These are phyloP conservation scores for Phallus indusiatus DNA, from an alignment of 768 basidiomycete species.

Conservation along the genomic window DNA sequence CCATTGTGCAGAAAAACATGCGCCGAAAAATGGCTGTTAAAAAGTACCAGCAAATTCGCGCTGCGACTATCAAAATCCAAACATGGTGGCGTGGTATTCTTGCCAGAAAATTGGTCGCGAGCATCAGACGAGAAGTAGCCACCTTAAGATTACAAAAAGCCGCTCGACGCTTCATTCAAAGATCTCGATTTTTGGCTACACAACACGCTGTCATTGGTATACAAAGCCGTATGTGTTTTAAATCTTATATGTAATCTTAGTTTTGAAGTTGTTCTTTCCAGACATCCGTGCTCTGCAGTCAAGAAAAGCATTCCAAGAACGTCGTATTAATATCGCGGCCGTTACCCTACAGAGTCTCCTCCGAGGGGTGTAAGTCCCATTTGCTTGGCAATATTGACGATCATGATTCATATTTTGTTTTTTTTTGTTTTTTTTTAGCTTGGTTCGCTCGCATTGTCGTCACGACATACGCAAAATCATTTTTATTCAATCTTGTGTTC, in stretches of 20 bases:
- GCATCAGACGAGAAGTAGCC: slow-evolving; percentile 62
- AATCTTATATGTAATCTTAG: neutral
- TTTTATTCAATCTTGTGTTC: slow-evolving; percentile 84
- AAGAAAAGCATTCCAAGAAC: slow-evolving; percentile 47
- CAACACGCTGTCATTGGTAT: slow-evolving; percentile 56
- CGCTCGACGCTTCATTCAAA: slow-evolving; percentile 62
- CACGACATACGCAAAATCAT: slow-evolving; percentile 64
- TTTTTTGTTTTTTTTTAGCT: too few species aligned
- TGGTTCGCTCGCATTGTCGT: slow-evolving; percentile 43
- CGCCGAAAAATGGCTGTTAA: slow-evolving; percentile 77
- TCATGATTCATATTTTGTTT: slow-evolving; percentile 3
- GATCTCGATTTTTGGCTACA: slow-evolving; percentile 57
- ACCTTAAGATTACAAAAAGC: slow-evolving; percentile 70
- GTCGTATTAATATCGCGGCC: slow-evolving; percentile 52
- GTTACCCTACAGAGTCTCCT: slow-evolving; percentile 69
- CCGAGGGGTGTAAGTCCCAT: slow-evolving; percentile 71
- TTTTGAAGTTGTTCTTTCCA: slow-evolving; percentile 21
- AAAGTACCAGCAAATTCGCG: slow-evolving; percentile 61
- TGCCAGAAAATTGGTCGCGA: slow-evolving; percentile 62
- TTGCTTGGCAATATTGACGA: slow-evolving; percentile 6
- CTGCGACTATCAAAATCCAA: slow-evolving; percentile 77
- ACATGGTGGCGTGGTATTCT: slow-evolving; percentile 89
- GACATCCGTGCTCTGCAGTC: slow-evolving; percentile 70
- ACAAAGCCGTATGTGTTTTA: slow-evolving; percentile 68
- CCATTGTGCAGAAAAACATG: slow-evolving; percentile 97